phyloP scores from a whole-genome alignment of 2,329 filamentous ascomycete genomes.

The Byssoonygena ceratinophila region DNA sequence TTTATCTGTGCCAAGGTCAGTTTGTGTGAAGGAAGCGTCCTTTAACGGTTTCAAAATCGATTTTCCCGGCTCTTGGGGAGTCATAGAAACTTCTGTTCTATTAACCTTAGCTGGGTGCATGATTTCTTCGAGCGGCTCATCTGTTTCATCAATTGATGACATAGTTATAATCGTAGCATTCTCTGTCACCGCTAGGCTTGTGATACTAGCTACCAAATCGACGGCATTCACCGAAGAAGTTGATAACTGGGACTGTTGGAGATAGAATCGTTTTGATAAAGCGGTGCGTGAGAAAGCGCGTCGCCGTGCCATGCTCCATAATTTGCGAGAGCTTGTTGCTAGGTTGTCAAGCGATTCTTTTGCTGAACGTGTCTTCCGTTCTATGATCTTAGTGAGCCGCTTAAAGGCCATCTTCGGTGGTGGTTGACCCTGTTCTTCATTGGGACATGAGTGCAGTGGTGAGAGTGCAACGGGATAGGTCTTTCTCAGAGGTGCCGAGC shows the following conservation, averaged over 20 bases:
- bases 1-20: not conserved
- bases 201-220: not conserved
- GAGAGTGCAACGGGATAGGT: not conserved
- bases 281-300: not conserved
- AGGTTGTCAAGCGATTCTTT: not conserved
- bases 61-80: not conserved
- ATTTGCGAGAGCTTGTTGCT: not conserved
- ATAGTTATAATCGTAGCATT: not conserved
- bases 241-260: not conserved
- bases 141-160: not conserved
- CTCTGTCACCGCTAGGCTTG: not conserved
- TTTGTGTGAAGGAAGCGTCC: not conserved
- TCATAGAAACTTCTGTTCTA: not conserved
- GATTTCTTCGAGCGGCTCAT: not conserved
- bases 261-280: not conserved
- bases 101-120: not conserved
- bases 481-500: not conserved
- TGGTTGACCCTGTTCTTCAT: not conserved
- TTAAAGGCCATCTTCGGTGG: not conserved
- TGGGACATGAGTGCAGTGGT: not conserved
- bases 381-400: not conserved
- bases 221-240: not conserved
- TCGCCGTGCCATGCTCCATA: not conserved
- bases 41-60: not conserved
- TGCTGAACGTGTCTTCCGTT: not conserved